Evolutionary conservation across 73 alveolate genomes (phyloP), one percentile per base, ranked within the genome.

Genomic region (Tetrahymena malaccensis): DNA sequence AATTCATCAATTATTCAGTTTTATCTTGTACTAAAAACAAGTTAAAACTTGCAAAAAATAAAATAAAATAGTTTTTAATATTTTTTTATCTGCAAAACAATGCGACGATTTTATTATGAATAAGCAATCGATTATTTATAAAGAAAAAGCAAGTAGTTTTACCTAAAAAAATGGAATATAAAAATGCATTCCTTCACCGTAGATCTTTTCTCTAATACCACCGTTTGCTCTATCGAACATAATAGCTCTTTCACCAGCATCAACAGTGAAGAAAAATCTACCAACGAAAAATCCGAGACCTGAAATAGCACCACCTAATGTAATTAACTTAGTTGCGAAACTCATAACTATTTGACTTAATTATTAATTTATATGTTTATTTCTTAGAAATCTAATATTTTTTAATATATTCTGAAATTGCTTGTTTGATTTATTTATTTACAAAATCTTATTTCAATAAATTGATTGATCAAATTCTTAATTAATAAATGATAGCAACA

Each of bases 141-240:
- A 21, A 50, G 83, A 50, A 31, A 50, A 50, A 50, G 3, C 89
- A 70, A 70, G 10, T 70, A 22, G 3, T 70, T 95, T 70, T 95
- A 95, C 96, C 94, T 96, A 94, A 25, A 98, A 94, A 35, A 96
- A 84, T 13, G 99, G 99, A 84, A 98, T 94, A 96, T 94, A 85
- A 85, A 98, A 98, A 94, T 98, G 98, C 98, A 98, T 96, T 43
- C 99, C 99, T 96, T 98, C 99, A 19, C 99, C 98, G 55, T 96
- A 95, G 44, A 97, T 96, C 40, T 94, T 94, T 55, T 93, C 95
- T 55, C 94, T 93, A 16, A 98, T 97, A 94, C 99, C 99, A 55
- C 94, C 55, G 94, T 95, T 85, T 70, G 89, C 89, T 83, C 97
- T 94, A 93, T 98, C 98, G 95, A 97, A 98, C 31, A 97, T 93